Base-by-base conservation (phyloP, 306 rosid species). In the Senna siamea region DNA sequence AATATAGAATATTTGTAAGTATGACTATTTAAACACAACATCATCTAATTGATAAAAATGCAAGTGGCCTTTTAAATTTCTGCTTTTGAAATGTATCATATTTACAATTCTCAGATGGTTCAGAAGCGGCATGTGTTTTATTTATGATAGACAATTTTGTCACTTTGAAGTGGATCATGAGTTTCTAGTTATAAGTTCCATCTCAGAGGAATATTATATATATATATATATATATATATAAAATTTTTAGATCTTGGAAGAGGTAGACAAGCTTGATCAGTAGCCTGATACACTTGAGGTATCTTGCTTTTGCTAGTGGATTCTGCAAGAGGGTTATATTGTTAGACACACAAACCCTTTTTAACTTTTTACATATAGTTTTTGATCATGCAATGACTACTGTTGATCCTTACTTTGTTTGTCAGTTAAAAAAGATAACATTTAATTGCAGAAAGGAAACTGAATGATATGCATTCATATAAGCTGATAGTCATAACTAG, bases 281-380 rank as follows among this genome's bases (percentile, higher is more conserved):
- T 79, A 83, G 70, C 84, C 88, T 2, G 88, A 87, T 83, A 83
- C 90, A n/a, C 89, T 95, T 30, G 96, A 87, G 84, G 93, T 90
- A 40, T 95, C 22, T 26, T 26, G 90, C 90, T 77, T 79, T 86
- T 0, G 98, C 98, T 64, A 90, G 30, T 26, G 30, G 30, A 26
- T 1, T 26, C 30, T 26, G 3, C 73, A 79, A 84, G 18, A 79
- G 96, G 80, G 93, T 90, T 76, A 90, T 87, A 85, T 93, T 74
- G 96, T 96, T 20, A 87, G 97, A 80, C n/a, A n/a, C n/a, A n/a
- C n/a, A n/a, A n/a, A n/a, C n/a, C n/a, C n/a, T n/a, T n/a, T n/a
- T n/a, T n/a, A n/a, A n/a, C n/a, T n/a, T n/a, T n/a, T n/a, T n/a
- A n/a, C n/a, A n/a, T 93, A 91, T 82, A 93, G 94, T 20, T 71